Conservation (phyloP, 441 rosid genomes). For the Eutrema salsugineum region DNA sequence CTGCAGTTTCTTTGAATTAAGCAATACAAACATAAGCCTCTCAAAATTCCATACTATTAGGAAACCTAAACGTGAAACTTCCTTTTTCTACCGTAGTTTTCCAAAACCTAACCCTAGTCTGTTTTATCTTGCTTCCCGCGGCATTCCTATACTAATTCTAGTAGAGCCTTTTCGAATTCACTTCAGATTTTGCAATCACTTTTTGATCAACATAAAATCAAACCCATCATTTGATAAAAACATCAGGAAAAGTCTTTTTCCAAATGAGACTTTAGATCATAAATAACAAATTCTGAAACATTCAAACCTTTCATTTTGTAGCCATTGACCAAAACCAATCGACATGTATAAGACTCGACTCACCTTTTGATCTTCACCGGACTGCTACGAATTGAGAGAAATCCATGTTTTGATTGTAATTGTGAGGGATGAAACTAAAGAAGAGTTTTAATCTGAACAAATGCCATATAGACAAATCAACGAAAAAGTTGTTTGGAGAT, state of each 20-base stretch:
- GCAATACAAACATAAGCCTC: neutral
- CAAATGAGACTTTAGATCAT: neutral
- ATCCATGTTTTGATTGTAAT: neutral
- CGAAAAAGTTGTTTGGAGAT: conserved; percentile 19
- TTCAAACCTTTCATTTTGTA: neutral
- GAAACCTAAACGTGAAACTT: neutral
- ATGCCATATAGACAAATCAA: neutral
- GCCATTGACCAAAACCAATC: conserved; percentile 20
- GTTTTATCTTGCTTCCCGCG: too few relatives aligned
- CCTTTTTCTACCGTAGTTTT: neutral
- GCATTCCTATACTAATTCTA: too few relatives aligned
- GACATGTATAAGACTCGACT: neutral
- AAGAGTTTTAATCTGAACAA: neutral
- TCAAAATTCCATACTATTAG: neutral
- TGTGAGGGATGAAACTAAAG: neutral
- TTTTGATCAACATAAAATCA: neutral
- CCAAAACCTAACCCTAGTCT: neutral
- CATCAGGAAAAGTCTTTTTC: neutral
- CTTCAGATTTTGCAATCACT: too few relatives aligned
- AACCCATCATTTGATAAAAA: neutral
- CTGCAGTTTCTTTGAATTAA: neutral
- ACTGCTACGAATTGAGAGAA: neutral
- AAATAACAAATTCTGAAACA: neutral
- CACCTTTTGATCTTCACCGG: conserved; percentile 14
- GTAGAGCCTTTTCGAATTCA: too few relatives aligned